Evolutionary conservation across 1,284 basidiomycete genomes (phyloP), one percentile per base, ranked within the genome.

Genomic region (Marasmius sp.): DNA sequence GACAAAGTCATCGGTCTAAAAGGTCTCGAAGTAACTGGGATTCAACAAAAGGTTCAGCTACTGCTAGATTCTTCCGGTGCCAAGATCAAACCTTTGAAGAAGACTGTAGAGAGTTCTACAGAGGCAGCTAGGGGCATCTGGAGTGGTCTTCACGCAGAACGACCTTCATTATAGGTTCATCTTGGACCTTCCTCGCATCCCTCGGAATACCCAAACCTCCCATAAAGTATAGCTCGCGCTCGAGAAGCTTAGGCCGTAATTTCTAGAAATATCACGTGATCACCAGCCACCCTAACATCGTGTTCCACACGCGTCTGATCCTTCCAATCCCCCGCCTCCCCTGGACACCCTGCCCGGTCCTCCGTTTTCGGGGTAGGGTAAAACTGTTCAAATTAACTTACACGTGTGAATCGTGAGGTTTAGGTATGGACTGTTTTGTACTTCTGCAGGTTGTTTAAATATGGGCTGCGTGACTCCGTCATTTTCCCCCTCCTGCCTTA

Each of bases 101-200:
- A 85, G 64, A 81, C 84, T 20, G 88, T 94, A 39, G 87, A 92
- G 79, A 92, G 89, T 70, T 85, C 84, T 48, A 88, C 88, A 57
- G 90, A 92, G 76, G 83, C 91, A 36, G 82, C 90, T 27, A 86
- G 93, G 73, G 93, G 93, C 59, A 92, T 94, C 66, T 94, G 92
- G 92, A 91, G 88, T 72, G 91, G 92, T 49, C 72, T 93, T 65
- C 92, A 93, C 68, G 87, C 88, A 65, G 83, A 86, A 67, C 77
- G 81, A 55, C 85, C 84, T 1, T 59, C 67, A 8, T 73, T 82
- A 64, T 82, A 68, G 61, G 52, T 43, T 55, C 34, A 22, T 36
- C 18, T 37, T 58, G 38, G 48, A 43, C 53, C 47, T 58, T 60
- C 64, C 60, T 61, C 64, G 59, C 59, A 50, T 52, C 60, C 54